Base-by-base conservation (phyloP, 192 early-diverging fungal species). In the Obelidium mucronatum region DNA sequence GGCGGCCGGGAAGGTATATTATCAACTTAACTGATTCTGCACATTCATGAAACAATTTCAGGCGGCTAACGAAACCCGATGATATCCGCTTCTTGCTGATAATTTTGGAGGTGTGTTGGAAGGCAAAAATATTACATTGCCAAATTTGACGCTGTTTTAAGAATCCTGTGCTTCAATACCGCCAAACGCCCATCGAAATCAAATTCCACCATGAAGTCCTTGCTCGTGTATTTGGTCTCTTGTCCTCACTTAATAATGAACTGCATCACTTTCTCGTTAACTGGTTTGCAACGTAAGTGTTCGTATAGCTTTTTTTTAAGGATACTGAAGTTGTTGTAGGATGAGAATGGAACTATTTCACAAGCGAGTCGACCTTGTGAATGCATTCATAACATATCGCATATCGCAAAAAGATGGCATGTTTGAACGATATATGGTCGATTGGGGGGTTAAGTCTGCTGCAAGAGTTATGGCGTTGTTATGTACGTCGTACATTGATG, bases 401-500 rank as follows among this genome's bases (percentile, higher is more conserved):
- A 82, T 98, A 8, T 83, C 91, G n/a, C 90, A 92, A 64, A 76
- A 66, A 62, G 85, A 86, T 3, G 81, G 81, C 2, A 83, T 84
- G 68, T 61, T 67, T 15, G 80, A 84, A 11, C 81, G 75, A 51
- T 96, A 98, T 78, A 91, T 93, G 79, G 86, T 88, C 17, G 96
- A 98, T 79, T 96, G 95, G 91, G 87, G 91, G 51, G 88, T 96
- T 40, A 84, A 86, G 53, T 89, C 93, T 24, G 96, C 95, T 0
- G 90, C 96, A 37, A 84, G 93, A 28, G 90, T 95, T 33, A 97
- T 98, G 96, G 92, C 93, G 13, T 83, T 98, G 13, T 82, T 97
- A 36, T 92, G 91, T 92, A 87, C 64, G 86, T 77, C 35, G 37
- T 40, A 58, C 15, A 6, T 33, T 31, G 19, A 2, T 51, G 59